These are phyloP conservation scores for Saccharomyces cerevisiae DNA, from an alignment of 805 yeast genomes.

Conservation along the genomic window DNA sequence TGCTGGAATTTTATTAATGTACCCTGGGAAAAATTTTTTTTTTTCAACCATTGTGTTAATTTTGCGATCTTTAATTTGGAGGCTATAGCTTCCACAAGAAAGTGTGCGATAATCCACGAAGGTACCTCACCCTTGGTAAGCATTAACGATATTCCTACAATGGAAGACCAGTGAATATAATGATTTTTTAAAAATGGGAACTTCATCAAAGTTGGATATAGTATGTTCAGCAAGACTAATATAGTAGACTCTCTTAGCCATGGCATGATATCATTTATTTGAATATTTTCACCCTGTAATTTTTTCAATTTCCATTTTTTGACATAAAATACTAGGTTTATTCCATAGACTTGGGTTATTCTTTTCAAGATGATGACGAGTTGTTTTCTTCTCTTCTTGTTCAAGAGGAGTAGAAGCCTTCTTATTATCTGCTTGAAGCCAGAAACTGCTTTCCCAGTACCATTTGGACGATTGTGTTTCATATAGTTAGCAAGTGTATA, in stretches of 20 bases:
- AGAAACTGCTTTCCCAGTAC: neutral
- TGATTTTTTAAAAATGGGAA: neutral
- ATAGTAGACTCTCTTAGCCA: neutral
- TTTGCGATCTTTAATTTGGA: neutral
- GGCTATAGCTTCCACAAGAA: neutral
- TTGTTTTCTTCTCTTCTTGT: neutral
- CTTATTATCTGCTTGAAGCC: neutral
- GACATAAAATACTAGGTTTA: neutral
- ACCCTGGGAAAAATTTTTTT: neutral
- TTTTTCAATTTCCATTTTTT: neutral
- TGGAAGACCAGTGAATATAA: neutral
- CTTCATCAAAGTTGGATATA: neutral
- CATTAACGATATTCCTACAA: neutral
- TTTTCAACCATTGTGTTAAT: neutral
- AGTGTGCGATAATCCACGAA: neutral
- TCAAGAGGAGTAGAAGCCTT: neutral
- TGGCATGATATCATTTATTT: neutral
- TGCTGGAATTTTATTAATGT: neutral
- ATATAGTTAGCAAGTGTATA: neutral
- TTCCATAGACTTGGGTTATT: neutral
- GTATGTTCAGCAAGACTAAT: neutral
- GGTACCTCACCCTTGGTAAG: neutral
- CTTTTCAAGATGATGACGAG: neutral
- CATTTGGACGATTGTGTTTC: neutral
- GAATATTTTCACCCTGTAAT: neutral